phyloP scores from a whole-genome alignment of 352 stramenopile genomes.

The Peronospora destructor region DNA sequence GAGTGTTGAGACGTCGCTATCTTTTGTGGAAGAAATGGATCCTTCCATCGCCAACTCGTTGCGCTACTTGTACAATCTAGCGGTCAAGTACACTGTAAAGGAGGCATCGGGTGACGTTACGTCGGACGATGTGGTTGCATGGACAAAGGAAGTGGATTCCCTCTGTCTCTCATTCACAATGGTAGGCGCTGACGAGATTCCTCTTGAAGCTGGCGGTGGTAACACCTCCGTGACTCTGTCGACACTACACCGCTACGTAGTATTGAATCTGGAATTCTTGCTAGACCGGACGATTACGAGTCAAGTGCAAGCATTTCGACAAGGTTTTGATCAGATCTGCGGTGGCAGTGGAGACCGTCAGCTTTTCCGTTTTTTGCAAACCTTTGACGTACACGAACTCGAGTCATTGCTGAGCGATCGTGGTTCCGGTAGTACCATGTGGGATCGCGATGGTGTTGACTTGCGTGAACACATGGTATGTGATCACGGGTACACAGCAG shows the following conservation, averaged over 20 bases:
- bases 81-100: conserved; percentile 10
- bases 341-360: conserved; percentile 23
- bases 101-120: conserved; percentile 1
- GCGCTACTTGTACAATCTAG: conserved; percentile 41
- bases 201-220: conserved; percentile 40
- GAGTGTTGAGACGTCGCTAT: conserved; percentile 44
- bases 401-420: conserved; percentile 56
- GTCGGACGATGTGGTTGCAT: conserved; percentile 20
- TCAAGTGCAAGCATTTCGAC: conserved; percentile 60
- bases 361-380: conserved; percentile 35
- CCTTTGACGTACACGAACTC: conserved; percentile 61
- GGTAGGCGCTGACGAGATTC: conserved; percentile 52
- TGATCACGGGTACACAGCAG: conserved; percentile 71
- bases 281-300: conserved; percentile 52
- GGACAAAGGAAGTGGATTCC: conserved; percentile 37
- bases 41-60: conserved; percentile 62
- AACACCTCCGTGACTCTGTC: conserved; percentile 39
- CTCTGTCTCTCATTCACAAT: conserved; percentile 78
- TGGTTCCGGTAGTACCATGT: conserved; percentile 41
- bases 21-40: conserved; percentile 60
- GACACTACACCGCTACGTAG: conserved; percentile 53
- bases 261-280: conserved; percentile 43
- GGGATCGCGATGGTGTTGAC: conserved; percentile 59
- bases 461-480: conserved; percentile 78
- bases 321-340: conserved; percentile 64